These are phyloP conservation scores for Chalciporus piperatus DNA, from an alignment of 768 basidiomycete species.

Conservation along the genomic window DNA sequence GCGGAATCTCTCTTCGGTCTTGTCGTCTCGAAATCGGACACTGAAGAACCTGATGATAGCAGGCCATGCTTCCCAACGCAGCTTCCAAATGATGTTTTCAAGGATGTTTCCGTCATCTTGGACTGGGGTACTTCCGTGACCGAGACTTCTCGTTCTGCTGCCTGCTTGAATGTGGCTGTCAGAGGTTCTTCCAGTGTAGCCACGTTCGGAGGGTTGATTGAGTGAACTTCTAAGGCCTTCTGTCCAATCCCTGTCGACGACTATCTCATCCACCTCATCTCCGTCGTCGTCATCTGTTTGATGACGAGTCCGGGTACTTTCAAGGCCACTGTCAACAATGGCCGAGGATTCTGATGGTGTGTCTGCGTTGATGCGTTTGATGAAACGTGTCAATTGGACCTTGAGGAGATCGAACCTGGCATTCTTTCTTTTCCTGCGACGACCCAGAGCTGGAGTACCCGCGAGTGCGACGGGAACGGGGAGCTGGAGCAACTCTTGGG, in stretches of 20 bases:
- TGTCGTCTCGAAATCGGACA: slow-evolving; percentile 58
- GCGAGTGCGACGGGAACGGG: slow-evolving; percentile 44
- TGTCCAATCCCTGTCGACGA: slow-evolving; percentile 71
- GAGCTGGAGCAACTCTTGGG: slow-evolving; percentile 26
- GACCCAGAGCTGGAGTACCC: slow-evolving; percentile 15
- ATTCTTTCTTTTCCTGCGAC: slow-evolving; percentile 35
- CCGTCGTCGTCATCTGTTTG: slow-evolving; percentile 33
- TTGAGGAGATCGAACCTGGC: slow-evolving; percentile 39
- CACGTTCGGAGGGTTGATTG: slow-evolving; percentile 50
- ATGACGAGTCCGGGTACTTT: slow-evolving; percentile 34
- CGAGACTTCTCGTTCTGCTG: slow-evolving; percentile 36
- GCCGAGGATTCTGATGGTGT: slow-evolving; percentile 55
- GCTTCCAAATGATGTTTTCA: slow-evolving; percentile 35
- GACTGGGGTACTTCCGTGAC: slow-evolving; percentile 32
- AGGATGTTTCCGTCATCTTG: slow-evolving; percentile 36
- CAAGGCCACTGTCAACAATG: slow-evolving; percentile 46
- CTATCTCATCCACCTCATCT: slow-evolving; percentile 62
- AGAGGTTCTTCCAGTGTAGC: slow-evolving; percentile 46
- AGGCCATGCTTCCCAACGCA: slow-evolving; percentile 62
- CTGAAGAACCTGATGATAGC: slow-evolving; percentile 54
- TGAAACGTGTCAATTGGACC: slow-evolving; percentile 50
- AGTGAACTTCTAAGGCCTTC: slow-evolving; percentile 55
- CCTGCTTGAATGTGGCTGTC: slow-evolving; percentile 36
- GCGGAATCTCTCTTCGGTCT: slow-evolving; percentile 47
- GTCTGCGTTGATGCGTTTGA: slow-evolving; percentile 54